These are phyloP conservation scores for Bertia moriformis DNA, from an alignment of 2,329 filamentous ascomycete species.

Conservation along the genomic window DNA sequence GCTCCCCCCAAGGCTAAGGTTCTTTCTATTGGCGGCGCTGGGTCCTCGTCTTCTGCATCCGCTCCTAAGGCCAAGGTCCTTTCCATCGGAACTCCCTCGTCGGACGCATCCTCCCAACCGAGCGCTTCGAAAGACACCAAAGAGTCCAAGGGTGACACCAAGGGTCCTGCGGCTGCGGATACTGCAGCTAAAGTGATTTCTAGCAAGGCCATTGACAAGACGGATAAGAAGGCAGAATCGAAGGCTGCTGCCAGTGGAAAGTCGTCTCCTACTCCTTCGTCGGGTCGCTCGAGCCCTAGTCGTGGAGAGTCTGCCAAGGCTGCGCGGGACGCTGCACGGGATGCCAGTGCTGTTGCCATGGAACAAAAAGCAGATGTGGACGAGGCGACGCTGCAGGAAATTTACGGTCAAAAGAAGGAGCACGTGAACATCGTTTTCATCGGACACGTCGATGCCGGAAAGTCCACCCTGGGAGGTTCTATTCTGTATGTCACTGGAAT, in stretches of 20 bases:
- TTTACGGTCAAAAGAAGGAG: conserved; percentile 69
- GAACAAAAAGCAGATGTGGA: conserved; percentile 65
- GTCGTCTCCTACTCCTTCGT: conserved; percentile 68
- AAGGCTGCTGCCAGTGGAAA: conserved; percentile 17
- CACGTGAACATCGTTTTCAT: conserved; percentile 93
- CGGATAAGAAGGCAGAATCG: conserved; percentile 26
- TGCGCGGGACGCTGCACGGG: conserved; percentile 28
- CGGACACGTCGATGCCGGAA: conserved; percentile 95
- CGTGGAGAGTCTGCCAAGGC: conserved; percentile 34
- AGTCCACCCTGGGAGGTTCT: conserved; percentile 86
- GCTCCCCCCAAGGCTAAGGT: conserved; percentile 34
- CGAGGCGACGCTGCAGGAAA: conserved; percentile 68
- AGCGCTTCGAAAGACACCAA: conserved; percentile 14
- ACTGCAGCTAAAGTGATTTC: conserved; percentile 75
- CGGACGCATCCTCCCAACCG: background rate
- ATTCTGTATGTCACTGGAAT: conserved; percentile 90
- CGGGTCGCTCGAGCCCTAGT: conserved; percentile 71
- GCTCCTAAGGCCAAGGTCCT: conserved; percentile 16
- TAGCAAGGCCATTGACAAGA: conserved; percentile 82
- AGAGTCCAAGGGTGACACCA: conserved; percentile 16
- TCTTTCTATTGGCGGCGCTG: conserved; percentile 28
- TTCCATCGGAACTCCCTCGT: background rate
- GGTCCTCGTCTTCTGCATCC: background rate
- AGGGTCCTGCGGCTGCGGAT: conserved; percentile 19
- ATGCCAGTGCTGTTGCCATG: conserved; percentile 71